Evolutionary conservation across 805 yeast genomes (phyloP).

Genomic region (Ogataea salicorniae): DNA sequence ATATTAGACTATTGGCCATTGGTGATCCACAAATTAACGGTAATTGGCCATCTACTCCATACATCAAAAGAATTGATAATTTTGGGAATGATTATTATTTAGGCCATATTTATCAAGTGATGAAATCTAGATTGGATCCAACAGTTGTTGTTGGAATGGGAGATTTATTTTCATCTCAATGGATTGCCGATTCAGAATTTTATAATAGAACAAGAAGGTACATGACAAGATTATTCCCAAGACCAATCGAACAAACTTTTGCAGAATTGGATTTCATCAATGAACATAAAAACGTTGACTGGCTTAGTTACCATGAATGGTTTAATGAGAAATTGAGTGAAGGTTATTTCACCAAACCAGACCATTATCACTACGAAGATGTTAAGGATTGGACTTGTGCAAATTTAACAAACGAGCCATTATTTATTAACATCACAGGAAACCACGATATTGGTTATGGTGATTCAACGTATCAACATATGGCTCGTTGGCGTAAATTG

Average conservation of each 20-base stretch:
- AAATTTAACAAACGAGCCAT: constrained; percentile 45
- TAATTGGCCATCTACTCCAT: constrained; percentile 64
- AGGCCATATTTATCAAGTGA: constrained; percentile 71
- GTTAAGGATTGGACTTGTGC: constrained; percentile 59
- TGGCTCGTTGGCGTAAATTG: constrained; percentile 65
- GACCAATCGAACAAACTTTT: constrained; percentile 46
- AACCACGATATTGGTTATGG: constrained; percentile 98
- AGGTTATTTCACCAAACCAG: constrained; percentile 27
- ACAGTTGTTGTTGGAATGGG: constrained; percentile 87
- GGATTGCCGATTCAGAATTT: constrained; percentile 89
- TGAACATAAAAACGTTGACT: constrained; percentile 50
- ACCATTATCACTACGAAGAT: constrained; percentile 47
- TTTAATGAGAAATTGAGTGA: constrained; percentile 25
- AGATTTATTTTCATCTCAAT: constrained; percentile 87
- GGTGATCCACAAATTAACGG: constrained; percentile 99
- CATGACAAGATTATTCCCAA: constrained; percentile 61
- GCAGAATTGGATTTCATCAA: constrained; percentile 43
- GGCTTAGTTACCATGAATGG: constrained; percentile 41
- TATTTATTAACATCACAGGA: constrained; percentile 82
- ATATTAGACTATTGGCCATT: constrained; percentile 66
- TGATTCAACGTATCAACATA: constrained; percentile 88
- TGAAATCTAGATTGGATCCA: constrained; percentile 64
- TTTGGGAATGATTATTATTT: constrained; percentile 86
- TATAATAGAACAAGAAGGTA: constrained; percentile 72
- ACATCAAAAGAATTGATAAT: constrained; percentile 72